A percentile compares a stretch with the other conserved stretches of the same genome.
Evolutionary conservation across 345 rosid genomes (phyloP).

Genomic region (Citrus australasica): DNA sequence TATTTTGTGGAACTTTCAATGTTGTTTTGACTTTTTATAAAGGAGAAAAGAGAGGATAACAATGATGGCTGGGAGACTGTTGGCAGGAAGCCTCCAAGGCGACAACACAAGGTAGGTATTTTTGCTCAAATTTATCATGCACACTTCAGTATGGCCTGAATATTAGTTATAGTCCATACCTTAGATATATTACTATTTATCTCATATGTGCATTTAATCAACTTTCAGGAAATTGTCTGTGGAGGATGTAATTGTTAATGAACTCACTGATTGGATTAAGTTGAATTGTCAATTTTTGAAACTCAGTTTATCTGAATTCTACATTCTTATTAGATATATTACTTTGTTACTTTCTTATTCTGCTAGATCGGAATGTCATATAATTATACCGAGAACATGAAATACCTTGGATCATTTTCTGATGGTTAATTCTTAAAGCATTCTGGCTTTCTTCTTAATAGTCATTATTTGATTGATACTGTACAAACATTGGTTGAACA

Average conservation of each 20-base stretch:
- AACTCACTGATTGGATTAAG: not conserved
- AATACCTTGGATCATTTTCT: not conserved
- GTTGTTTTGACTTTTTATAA: not conserved
- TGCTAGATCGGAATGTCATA: not conserved
- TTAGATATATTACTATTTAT: not conserved
- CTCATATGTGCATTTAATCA: not conserved
- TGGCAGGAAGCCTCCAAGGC: slow-evolving; percentile 55
- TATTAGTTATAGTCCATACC: not conserved
- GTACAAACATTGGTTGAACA: slow-evolving; percentile 25
- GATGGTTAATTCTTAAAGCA: not conserved
- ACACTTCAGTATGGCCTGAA: not conserved
- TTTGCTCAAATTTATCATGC: not conserved
- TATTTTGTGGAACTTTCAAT: not conserved
- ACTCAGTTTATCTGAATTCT: not conserved
- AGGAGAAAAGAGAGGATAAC: slow-evolving; percentile 40
- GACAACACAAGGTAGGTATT: slow-evolving; percentile 48
- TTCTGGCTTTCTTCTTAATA: not conserved
- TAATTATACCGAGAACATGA: not conserved
- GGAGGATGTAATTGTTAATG: not conserved
- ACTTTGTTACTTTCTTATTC: not conserved
- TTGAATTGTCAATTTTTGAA: not conserved
- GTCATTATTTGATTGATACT: not conserved
- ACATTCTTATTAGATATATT: not conserved
- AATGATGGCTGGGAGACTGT: slow-evolving; percentile 87
- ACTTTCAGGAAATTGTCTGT: not conserved